phyloP scores from a whole-genome alignment of 2,329 filamentous ascomycete species.

The Colletotrichum costaricense region DNA sequence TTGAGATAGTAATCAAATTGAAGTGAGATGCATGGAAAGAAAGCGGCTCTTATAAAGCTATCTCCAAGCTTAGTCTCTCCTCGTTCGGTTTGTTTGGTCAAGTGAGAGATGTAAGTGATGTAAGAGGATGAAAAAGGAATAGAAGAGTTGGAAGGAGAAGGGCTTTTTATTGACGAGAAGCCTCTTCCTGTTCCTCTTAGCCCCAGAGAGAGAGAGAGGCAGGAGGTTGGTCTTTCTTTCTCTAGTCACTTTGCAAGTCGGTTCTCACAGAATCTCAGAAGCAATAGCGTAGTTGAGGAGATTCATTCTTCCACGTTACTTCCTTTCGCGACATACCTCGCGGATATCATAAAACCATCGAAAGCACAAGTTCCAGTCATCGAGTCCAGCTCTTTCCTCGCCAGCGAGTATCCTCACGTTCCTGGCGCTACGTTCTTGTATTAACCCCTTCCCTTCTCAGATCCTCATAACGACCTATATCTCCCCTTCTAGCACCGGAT shows the following conservation, averaged over 20 bases:
- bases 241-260: too few relatives aligned
- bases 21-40: background rate
- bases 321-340: background rate
- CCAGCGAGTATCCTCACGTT: background rate
- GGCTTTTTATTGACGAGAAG: background rate
- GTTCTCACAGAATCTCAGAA: too few relatives aligned
- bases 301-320: background rate
- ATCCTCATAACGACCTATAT: background rate
- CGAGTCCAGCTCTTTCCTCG: background rate
- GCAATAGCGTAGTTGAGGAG: too few relatives aligned
- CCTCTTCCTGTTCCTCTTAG: too few relatives aligned
- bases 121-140: background rate
- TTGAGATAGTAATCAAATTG: background rate
- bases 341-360: background rate
- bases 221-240: background rate
- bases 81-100: background rate
- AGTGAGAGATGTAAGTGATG: background rate
- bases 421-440: background rate
- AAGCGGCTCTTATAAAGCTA: background rate
- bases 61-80: background rate
- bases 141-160: background rate
- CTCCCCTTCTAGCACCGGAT: background rate
- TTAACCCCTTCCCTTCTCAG: rapidly evolving
- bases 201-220: too few relatives aligned
- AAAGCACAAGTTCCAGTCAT: background rate